These are phyloP conservation scores for Coffea eugenioides DNA, from an alignment of 257 asterid genomes.

Conservation along the genomic window DNA sequence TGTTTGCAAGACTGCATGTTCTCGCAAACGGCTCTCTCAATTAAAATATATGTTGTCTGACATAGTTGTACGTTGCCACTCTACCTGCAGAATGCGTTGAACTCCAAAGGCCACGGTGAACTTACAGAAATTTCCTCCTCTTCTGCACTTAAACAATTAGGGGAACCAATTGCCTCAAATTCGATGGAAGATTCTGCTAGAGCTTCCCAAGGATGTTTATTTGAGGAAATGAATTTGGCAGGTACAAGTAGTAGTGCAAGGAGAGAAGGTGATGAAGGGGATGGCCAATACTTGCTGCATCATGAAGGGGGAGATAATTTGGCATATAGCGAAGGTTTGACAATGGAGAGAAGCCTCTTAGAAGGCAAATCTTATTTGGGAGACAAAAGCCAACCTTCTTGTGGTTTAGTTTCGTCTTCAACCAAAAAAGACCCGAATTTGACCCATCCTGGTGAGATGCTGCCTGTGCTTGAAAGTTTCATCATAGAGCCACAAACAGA, in stretches of 20 bases:
- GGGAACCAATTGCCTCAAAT: conserved; percentile 31
- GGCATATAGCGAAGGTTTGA: conserved; percentile 26
- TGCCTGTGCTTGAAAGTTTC: conserved; percentile 73
- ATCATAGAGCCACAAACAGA: conserved; percentile 41
- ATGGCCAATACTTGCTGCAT: conserved; percentile 3
- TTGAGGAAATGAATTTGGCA: conserved; percentile 28
- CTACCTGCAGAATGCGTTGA: conserved; percentile 43
- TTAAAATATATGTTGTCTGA: not conserved
- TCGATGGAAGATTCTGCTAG: conserved; percentile 29
- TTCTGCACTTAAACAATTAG: conserved; percentile 29
- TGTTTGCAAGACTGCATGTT: not conserved
- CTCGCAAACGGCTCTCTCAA: not conserved
- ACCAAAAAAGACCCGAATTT: conserved; percentile 34
- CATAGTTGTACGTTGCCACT: not conserved
- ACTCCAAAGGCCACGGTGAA: conserved; percentile 30
- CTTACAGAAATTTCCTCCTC: conserved; percentile 20
- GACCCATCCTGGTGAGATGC: conserved; percentile 42
- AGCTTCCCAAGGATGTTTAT: conserved; percentile 34
- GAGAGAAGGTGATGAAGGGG: conserved; percentile 32
- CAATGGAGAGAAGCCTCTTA: conserved; percentile 26
- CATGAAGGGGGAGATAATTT: conserved; percentile 28
- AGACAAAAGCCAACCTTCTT: conserved; percentile 25
- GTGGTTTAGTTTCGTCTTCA: conserved; percentile 36
- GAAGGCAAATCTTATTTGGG: conserved; percentile 28
- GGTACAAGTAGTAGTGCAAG: conserved; percentile 28